Base-by-base conservation (phyloP, 768 basidiomycete genomes). In the Coprinopsis cinerea region DNA sequence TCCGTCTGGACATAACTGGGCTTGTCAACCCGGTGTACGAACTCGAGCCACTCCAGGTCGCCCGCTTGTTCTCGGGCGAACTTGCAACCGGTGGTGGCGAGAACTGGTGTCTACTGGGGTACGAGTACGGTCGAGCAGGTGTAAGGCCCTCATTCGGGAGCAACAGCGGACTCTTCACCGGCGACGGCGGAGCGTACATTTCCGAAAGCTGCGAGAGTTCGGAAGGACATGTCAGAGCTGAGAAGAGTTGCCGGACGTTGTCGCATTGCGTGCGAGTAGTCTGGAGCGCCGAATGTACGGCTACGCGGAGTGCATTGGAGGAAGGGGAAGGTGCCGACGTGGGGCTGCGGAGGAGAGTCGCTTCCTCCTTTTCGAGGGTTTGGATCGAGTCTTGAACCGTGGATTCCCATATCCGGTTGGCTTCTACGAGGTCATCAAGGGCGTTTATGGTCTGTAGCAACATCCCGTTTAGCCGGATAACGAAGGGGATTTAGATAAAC, bases 141-240 rank as follows among this genome's bases (percentile, higher is more conserved):
- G 52, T 47, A 20, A 11, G n/a, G n/a, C 22, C 26, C 4, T 20
- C 44, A 27, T 64, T 63, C 23, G 47, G 54, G 15, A 72, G 48
- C 10, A 56, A 58, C 53, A 64, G 70, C 23, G 24, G 53, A 23
- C 61, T 62, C 55, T 56, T 64, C 28, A 53, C 58, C 3, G 86
- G 84, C 0, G 84, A 87, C 0, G 88, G 77, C 4, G 90, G 89
- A 0, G 88, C 87, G 63, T 92, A 92, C 90, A 92, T 92, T 66
- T 89, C 89, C 10, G 85, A 72, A 10, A 92, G 73, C 60, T 88
- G 89, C 9, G 83, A 74, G n/a, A 90, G 70, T 55, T 87, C 82
- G 13, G 75, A 62, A 5, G 85, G 83, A 5, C 77, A 79, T 0
- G 89, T 84, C 40, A 92, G 77, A 13, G 88, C 89, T 5, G 83